Base-by-base conservation (phyloP, 176 grass and related monocot genomes). In the Ananas comosus region DNA sequence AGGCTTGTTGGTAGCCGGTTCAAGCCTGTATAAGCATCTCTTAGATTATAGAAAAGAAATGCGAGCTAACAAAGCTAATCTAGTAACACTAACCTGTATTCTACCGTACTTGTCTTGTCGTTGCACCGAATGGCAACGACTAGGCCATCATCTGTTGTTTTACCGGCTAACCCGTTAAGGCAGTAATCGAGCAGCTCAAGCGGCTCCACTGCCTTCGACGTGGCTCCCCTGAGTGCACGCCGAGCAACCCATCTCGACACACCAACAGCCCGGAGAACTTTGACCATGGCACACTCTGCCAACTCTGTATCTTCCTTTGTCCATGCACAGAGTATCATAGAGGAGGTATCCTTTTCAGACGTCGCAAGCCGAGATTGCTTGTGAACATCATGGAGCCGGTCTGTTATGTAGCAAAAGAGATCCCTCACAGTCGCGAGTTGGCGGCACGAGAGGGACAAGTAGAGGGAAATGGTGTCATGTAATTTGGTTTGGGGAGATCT, bases 211-310 rank as follows among this genome's bases (percentile, higher is more conserved):
- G 86, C 80, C 72, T 88, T 90, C 0, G 81, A 90, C 25, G 89
- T 72, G 48, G 89, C 89, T 52, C 94, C 89, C 68, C 85, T 77
- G 13, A 99, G 84, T 67, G 89, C 86, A 11, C 89, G 86, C 94
- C 94, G 90, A 18, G 86, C 74, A 1, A 93, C 86, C 94, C 94
- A 99, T 54, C 52, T 82, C 2, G 64, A 79, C 49, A 63, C 14
- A 12, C 83, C 74, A 24, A 93, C 87, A 52, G 64, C 87, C 13
- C 78, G 82, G 19, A 99, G 83, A 51, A 92, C 75, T 77, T 99
- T 99, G 24, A 93, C 51, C 80, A 93, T 79, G 21, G 82, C 76
- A 51, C 63, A 65, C 74, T 93, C 79, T 52, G 82, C 89, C 14
- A 48, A 65, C 53, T 86, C 57, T 3, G 80, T 18, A 9, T 83